Conservation (phyloP, 495 filamentous ascomycete genomes). For the Tuber microsphaerosporum region DNA sequence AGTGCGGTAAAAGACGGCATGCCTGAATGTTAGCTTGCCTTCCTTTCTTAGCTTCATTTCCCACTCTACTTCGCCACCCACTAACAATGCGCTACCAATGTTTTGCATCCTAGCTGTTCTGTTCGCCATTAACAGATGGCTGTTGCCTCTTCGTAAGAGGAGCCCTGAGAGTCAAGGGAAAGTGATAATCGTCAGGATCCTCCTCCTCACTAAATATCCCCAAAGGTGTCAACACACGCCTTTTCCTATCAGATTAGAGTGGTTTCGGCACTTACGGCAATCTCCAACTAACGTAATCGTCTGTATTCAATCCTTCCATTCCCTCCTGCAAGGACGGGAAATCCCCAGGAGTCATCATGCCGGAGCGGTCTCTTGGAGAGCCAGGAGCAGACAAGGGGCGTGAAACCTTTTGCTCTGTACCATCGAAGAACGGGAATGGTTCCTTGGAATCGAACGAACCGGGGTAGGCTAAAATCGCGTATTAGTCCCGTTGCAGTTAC, state of each 20-base stretch:
- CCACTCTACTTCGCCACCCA: background rate
- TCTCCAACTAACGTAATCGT: conserved; percentile 97
- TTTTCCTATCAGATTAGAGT: conserved; percentile 18
- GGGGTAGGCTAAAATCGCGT: conserved; percentile 62
- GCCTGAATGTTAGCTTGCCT: background rate
- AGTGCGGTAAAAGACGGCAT: background rate
- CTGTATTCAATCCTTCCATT: conserved; percentile 83
- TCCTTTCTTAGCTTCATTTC: background rate
- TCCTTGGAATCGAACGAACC: conserved; percentile 72
- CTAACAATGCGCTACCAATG: background rate
- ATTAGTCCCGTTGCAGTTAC: conserved; percentile 8
- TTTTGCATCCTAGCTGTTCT: background rate
- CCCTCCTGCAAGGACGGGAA: conserved; percentile 95
- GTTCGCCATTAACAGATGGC: background rate
- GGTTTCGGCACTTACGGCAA: conserved; percentile 66
- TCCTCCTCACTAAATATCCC: conserved; percentile 71
- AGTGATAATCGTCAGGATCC: conserved; percentile 86
- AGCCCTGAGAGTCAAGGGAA: conserved; percentile 71
- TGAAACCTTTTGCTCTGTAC: conserved; percentile 84
- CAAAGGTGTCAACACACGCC: conserved; percentile 23
- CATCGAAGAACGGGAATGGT: conserved; percentile 74
- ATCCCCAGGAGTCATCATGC: conserved; percentile 98
- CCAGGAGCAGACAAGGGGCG: conserved; percentile 89
- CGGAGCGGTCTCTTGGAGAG: conserved; percentile 78
- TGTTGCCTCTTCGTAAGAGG: conserved; percentile 11